Conservation (phyloP, 768 basidiomycete genomes). For the Mycena sanguinolenta region DNA sequence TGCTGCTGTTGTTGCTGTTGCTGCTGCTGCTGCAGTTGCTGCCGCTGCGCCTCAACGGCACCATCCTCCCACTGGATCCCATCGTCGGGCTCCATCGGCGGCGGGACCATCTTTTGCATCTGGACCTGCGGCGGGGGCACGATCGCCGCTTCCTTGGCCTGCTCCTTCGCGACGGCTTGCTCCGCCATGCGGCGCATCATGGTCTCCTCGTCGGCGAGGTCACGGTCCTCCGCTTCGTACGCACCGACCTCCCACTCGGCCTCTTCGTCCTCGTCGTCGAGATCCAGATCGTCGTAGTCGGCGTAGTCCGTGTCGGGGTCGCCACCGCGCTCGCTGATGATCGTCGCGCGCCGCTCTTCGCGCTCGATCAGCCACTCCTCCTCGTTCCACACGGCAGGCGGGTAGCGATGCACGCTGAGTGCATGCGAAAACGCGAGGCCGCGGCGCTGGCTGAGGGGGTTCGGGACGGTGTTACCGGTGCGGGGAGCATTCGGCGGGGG, state of each 20-base stretch:
- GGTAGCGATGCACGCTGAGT: conserved; percentile 79
- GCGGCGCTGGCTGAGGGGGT: conserved; percentile 44
- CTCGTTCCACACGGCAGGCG: conserved; percentile 87
- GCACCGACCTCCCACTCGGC: conserved; percentile 77
- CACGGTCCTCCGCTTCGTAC: conserved; percentile 78
- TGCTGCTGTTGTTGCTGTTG: conserved; percentile 44
- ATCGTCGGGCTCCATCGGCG: conserved; percentile 79
- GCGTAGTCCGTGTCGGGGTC: conserved; percentile 23
- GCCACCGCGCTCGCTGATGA: conserved; percentile 28
- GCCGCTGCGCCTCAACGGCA: conserved; percentile 66
- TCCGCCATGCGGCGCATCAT: conserved; percentile 46
- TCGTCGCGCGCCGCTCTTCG: conserved; percentile 56
- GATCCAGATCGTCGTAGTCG: conserved; percentile 35
- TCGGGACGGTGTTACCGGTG: conserved; percentile 42
- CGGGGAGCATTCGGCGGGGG: conserved; percentile 51
- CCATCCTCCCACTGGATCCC: conserved; percentile 91
- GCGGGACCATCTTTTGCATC: neutral
- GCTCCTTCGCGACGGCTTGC: conserved; percentile 48
- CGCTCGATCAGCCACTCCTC: conserved; percentile 61
- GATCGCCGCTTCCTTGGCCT: conserved; percentile 28
- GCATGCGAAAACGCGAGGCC: conserved; percentile 81
- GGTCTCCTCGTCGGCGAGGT: conserved; percentile 68
- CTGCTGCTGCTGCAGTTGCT: conserved; percentile 44
- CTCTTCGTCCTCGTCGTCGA: conserved; percentile 70
- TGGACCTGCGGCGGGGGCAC: conserved; percentile 5